Conservation (phyloP, 495 filamentous ascomycete genomes). For the Daldinia caldariorum region DNA sequence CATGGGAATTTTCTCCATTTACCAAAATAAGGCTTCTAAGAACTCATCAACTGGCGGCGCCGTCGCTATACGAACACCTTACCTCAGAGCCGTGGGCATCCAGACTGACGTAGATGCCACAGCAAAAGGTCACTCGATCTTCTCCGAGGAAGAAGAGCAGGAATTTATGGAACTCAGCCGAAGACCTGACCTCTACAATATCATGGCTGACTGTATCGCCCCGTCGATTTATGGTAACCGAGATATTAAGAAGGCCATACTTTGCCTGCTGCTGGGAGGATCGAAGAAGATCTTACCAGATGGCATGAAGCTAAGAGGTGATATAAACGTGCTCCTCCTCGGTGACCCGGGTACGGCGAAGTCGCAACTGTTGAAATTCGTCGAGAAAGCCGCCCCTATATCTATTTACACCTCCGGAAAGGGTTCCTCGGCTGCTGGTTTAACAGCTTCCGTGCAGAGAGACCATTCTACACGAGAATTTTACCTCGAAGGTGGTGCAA, state of each 20-base stretch:
- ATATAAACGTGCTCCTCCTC: constrained; percentile 97
- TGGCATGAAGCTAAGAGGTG: constrained; percentile 97
- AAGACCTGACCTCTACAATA: constrained; percentile 88
- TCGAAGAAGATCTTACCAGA: constrained; percentile 99
- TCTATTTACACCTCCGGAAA: constrained; percentile 99
- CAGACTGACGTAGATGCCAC: constrained; percentile 90
- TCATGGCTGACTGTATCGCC: constrained; percentile 91
- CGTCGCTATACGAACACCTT: constrained; percentile 94
- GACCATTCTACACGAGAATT: constrained; percentile 94
- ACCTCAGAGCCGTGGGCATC: constrained; percentile 93
- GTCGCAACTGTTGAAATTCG: constrained; percentile 96
- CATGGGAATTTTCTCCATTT: constrained; percentile 98
- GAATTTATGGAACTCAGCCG: constrained; percentile 95
- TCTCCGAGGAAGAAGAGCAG: constrained; percentile 96
- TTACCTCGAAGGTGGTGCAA: constrained; percentile 97
- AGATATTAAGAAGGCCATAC: constrained; percentile 99
- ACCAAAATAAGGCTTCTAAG: constrained; percentile 88
- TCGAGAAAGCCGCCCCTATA: constrained; percentile 95
- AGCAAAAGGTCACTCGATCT: constrained; percentile 83
- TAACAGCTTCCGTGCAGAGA: constrained; percentile 96
- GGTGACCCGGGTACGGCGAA: constrained; percentile 99
- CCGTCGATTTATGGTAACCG: constrained; percentile 96
- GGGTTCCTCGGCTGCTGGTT: constrained; percentile 96
- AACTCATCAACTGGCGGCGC: constrained; percentile 75
- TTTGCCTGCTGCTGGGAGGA: constrained; percentile 92